Evolutionary conservation across 192 early-diverging fungal genomes (phyloP).

Genomic region (Pecoramyces ruminantium): DNA sequence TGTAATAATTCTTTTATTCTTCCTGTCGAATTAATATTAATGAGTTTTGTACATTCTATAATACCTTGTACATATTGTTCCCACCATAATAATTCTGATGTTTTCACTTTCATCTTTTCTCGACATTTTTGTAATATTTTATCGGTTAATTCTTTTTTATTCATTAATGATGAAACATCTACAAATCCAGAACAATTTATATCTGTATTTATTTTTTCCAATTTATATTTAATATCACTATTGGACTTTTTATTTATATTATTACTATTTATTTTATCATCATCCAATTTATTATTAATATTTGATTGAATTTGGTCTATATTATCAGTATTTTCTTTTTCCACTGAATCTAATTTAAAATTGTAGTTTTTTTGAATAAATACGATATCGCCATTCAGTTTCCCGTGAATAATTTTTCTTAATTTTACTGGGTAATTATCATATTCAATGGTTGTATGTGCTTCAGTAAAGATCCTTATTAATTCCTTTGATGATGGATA

Average conservation of each 20-base stretch:
- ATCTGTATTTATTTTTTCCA: neutral
- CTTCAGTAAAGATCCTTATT: neutral
- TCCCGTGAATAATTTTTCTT: neutral
- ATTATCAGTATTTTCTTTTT: neutral
- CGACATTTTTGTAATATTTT: neutral
- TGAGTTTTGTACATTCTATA: neutral
- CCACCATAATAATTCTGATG: neutral
- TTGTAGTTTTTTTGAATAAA: neutral
- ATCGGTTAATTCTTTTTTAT: neutral
- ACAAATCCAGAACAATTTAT: neutral
- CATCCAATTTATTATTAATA: no score
- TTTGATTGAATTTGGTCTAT: no score
- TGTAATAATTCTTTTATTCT: neutral
- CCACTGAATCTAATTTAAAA: neutral
- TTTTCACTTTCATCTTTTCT: neutral
- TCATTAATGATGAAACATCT: neutral
- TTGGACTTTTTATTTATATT: no score
- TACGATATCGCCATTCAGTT: neutral
- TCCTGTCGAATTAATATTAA: neutral
- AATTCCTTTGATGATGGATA: neutral
- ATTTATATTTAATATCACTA: neutral
- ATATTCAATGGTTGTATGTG: neutral
- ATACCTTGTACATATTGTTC: neutral
- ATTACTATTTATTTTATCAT: no score
- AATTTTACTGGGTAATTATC: neutral